Evolutionary conservation across 192 early-diverging fungal genomes (phyloP).

Genomic region (Phlyctochytrium planicorne): DNA sequence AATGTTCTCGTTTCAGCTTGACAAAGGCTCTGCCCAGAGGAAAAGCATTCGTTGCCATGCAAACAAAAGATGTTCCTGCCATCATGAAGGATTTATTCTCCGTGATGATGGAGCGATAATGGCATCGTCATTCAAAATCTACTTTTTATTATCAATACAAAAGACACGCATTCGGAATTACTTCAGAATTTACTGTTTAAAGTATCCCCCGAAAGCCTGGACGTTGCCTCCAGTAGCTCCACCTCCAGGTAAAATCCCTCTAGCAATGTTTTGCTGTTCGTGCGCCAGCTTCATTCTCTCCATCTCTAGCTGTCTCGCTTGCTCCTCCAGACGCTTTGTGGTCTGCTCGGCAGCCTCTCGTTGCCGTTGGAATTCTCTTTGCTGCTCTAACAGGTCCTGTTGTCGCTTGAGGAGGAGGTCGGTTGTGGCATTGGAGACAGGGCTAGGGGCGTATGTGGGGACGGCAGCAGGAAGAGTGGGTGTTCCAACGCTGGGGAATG

Average conservation of each 20-base stretch:
- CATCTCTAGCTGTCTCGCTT: slow-evolving; percentile 20
- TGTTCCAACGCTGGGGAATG: background rate
- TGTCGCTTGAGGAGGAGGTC: background rate
- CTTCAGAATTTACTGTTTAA: too few relatives aligned
- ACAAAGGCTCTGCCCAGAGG: slow-evolving; percentile 22
- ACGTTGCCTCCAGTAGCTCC: background rate
- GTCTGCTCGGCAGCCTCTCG: background rate
- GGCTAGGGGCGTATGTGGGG: background rate
- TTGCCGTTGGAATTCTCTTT: background rate
- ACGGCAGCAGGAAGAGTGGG: background rate
- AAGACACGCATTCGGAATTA: too few relatives aligned
- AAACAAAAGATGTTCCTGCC: slow-evolving; percentile 36
- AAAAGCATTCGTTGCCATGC: slow-evolving; percentile 35
- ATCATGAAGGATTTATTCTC: slow-evolving; percentile 47
- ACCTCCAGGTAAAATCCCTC: background rate
- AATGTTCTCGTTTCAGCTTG: too few relatives aligned
- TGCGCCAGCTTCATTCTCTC: slow-evolving; percentile 18
- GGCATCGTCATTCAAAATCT: too few relatives aligned
- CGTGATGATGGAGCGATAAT: too few relatives aligned
- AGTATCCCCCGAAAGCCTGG: background rate
- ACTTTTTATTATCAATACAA: too few relatives aligned
- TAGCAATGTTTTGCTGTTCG: slow-evolving; percentile 19
- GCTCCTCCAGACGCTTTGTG: slow-evolving; percentile 18
- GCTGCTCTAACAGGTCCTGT: slow-evolving; percentile 4
- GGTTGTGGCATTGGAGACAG: background rate